phyloP scores from a whole-genome alignment of 306 rosid species.

The Sophora flavescens region DNA sequence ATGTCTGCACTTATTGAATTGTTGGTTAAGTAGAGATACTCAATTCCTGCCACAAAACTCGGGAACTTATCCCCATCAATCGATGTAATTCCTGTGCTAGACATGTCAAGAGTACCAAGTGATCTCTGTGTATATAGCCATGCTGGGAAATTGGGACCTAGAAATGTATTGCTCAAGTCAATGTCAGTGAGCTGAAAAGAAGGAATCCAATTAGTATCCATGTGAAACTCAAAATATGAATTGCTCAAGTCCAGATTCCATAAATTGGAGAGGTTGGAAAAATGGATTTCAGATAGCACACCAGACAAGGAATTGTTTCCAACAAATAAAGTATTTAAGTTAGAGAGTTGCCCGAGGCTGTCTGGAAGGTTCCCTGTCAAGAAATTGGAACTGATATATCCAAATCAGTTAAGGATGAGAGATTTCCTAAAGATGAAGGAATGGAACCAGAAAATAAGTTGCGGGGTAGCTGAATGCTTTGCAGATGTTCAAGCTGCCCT shows the following conservation, averaged over 20 bases:
- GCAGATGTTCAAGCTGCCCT: not conserved
- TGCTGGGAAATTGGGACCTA: constrained; percentile 10
- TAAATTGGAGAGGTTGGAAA: constrained; percentile 8
- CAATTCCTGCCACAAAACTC: not conserved
- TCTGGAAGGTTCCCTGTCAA: not conserved
- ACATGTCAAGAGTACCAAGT: not conserved
- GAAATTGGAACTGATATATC: not conserved
- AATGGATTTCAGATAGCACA: not conserved
- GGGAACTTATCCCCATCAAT: not conserved
- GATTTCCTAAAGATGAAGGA: constrained; percentile 15
- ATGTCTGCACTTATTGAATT: constrained; percentile 8
- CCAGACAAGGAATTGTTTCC: not conserved
- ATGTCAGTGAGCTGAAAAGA: not conserved
- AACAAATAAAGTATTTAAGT: too few relatives aligned
- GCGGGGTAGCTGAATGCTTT: not conserved
- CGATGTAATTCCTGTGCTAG: not conserved
- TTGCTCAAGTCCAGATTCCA: not conserved
- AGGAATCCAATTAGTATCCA: constrained; percentile 1
- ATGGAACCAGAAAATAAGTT: not conserved
- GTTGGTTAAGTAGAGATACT: not conserved
- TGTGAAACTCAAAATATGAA: not conserved
- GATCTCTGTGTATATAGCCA: constrained; percentile 23
- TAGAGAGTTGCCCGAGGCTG: not conserved
- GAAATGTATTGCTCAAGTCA: not conserved
- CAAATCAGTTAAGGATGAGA: constrained; percentile 1